Conservation (phyloP, 2,329 filamentous ascomycete species). For the Ceratocystis harringtonii region DNA sequence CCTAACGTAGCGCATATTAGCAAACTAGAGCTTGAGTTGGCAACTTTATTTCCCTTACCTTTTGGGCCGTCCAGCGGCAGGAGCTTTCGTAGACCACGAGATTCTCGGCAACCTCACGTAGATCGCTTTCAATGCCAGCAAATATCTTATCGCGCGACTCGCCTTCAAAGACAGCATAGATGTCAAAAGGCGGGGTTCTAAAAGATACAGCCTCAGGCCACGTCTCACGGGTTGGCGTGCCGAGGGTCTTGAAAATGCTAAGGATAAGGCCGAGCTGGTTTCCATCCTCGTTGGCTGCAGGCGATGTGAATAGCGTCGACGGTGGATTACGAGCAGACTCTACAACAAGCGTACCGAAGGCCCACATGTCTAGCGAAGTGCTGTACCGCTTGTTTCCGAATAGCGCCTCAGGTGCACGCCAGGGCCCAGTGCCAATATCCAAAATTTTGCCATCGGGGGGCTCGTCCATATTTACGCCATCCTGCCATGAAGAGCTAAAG, state of each 20-base stretch:
- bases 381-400: constrained; percentile 70
- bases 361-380: constrained; percentile 73
- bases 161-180: constrained; percentile 61
- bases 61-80: constrained; percentile 47
- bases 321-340: constrained; percentile 48
- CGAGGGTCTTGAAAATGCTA: constrained; percentile 82
- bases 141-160: constrained; percentile 57
- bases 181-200: constrained; percentile 69
- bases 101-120: constrained; percentile 48
- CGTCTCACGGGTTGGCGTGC: constrained; percentile 61
- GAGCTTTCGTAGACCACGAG: constrained; percentile 58
- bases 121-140: constrained; percentile 40
- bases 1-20: background rate
- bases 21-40: no score
- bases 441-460: constrained; percentile 59
- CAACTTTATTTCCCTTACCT: constrained; percentile 21
- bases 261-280: constrained; percentile 83
- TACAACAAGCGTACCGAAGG: constrained; percentile 66
- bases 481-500: constrained; percentile 74
- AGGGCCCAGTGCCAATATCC: constrained; percentile 85
- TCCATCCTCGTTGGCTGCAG: constrained; percentile 57
- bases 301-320: constrained; percentile 65
- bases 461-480: constrained; percentile 41
- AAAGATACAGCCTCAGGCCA: constrained; percentile 71
- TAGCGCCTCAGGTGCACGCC: constrained; percentile 77